These are phyloP conservation scores for Tolypocladium capitatum DNA, from an alignment of 2,329 filamentous ascomycete genomes.

Conservation along the genomic window DNA sequence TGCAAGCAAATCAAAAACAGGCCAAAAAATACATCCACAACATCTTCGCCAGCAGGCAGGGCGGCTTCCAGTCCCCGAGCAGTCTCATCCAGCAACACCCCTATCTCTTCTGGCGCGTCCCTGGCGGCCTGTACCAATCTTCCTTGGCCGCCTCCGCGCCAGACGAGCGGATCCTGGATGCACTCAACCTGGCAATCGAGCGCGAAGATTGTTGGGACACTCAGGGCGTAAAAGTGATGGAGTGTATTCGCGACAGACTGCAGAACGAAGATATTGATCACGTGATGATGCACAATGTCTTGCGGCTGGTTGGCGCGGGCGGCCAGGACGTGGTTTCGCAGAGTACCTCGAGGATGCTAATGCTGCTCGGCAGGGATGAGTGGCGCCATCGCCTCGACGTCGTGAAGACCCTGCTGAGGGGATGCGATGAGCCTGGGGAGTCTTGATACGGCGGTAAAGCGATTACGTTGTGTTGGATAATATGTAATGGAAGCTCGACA, in stretches of 20 bases:
- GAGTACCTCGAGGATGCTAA: conserved; percentile 16
- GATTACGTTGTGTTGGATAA: background rate
- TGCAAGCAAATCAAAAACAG: conserved; percentile 5
- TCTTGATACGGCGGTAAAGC: background rate
- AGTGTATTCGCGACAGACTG: conserved; percentile 5
- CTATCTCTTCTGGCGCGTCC: conserved; percentile 25
- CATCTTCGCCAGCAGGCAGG: conserved; percentile 9
- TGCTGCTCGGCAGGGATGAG: conserved; percentile 22
- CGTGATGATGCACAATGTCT: conserved; percentile 12
- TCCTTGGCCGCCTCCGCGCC: conserved; percentile 10
- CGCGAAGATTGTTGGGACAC: conserved; percentile 4
- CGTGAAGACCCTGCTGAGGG: conserved; percentile 9
- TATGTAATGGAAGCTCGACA: background rate
- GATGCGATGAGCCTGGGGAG: background rate
- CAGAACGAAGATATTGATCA: conserved; percentile 6
- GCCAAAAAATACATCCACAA: conserved; percentile 11
- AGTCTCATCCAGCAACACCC: conserved; percentile 17
- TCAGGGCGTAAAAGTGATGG: conserved; percentile 7
- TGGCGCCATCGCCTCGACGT: conserved; percentile 15
- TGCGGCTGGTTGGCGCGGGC: conserved; percentile 20
- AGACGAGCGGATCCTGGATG: conserved; percentile 9
- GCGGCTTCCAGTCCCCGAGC: conserved; percentile 10
- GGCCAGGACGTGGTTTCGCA: conserved; percentile 14
- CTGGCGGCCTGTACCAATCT: conserved; percentile 13
- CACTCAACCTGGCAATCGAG: conserved; percentile 13